A percentile compares a stretch with the other conserved stretches of the same genome.
Conservation (phyloP, 257 asterid species). For the Salvia miltiorrhiza region DNA sequence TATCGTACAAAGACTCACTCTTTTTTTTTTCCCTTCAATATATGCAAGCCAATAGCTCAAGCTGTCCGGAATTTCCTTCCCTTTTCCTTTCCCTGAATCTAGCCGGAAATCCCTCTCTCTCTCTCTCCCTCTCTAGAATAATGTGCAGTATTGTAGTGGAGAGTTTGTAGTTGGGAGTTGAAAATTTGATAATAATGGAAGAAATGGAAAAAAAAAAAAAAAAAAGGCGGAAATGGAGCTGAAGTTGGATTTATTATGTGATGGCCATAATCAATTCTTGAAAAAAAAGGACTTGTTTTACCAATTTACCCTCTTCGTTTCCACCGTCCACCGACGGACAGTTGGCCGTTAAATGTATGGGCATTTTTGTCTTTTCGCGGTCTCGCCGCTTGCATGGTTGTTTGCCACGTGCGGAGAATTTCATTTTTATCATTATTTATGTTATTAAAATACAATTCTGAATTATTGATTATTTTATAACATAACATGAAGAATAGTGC, state of each 20-base stretch:
- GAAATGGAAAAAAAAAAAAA: background rate
- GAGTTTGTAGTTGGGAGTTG: conserved; percentile 2
- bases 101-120: conserved; percentile 1
- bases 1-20: conserved; percentile 26
- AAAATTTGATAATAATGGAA: background rate
- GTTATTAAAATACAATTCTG: too few species aligned
- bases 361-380: conserved; percentile 19
- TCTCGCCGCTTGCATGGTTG: conserved; percentile 23
- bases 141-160: background rate
- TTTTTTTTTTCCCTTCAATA: conserved; percentile 13
- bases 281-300: background rate
- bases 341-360: conserved; percentile 13
- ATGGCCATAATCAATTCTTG: conserved; percentile 13
- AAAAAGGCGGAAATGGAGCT: background rate
- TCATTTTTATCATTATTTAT: too few species aligned
- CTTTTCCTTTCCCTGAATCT: background rate
- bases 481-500: too few species aligned
- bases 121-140: conserved; percentile 10
- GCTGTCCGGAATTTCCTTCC: background rate
- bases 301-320: conserved; percentile 11
- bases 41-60: conserved; percentile 7
- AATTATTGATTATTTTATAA: too few species aligned
- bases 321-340: conserved; percentile 33
- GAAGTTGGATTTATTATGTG: background rate
- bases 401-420: conserved; percentile 25